These are phyloP conservation scores for Sugiyamaella pinicola DNA, from an alignment of 1,139 yeast genomes.

Conservation along the genomic window DNA sequence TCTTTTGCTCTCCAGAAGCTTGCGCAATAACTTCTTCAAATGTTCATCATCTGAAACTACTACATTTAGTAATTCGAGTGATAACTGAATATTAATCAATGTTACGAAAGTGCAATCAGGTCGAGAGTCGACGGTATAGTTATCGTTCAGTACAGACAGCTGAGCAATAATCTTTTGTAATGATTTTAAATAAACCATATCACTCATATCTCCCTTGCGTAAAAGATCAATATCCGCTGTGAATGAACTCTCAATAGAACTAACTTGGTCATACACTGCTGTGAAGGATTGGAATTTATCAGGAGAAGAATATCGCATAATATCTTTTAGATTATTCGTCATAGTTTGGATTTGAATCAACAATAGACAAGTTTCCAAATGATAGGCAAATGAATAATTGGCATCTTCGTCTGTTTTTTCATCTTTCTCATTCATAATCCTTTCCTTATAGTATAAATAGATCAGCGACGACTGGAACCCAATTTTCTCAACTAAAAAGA, in stretches of 20 bases:
- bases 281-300: slow-evolving; percentile 26
- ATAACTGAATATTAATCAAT: background rate
- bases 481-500: slow-evolving; percentile 4
- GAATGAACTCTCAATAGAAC: slow-evolving; percentile 24
- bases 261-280: slow-evolving; percentile 23
- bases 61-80: slow-evolving; percentile 9
- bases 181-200: slow-evolving; percentile 21
- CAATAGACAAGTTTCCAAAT: slow-evolving; percentile 21
- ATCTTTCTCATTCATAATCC: background rate
- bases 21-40: background rate
- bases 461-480: slow-evolving; percentile 8
- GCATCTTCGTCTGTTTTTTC: slow-evolving; percentile 1
- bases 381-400: background rate
- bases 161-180: slow-evolving; percentile 7
- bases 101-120: background rate
- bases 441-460: slow-evolving; percentile 10
- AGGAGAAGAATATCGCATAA: slow-evolving; percentile 24
- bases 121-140: slow-evolving; percentile 7
- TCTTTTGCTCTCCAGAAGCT: background rate
- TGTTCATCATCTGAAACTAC: background rate
- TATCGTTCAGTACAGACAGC: slow-evolving; percentile 2
- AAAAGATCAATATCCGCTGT: slow-evolving; percentile 24
- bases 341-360: slow-evolving; percentile 27
- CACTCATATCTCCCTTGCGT: slow-evolving; percentile 27
- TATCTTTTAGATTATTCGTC: slow-evolving; percentile 23